These are phyloP conservation scores for Sequoiadendron giganteum DNA, from an alignment of 75 land plant genomes.

Conservation along the genomic window DNA sequence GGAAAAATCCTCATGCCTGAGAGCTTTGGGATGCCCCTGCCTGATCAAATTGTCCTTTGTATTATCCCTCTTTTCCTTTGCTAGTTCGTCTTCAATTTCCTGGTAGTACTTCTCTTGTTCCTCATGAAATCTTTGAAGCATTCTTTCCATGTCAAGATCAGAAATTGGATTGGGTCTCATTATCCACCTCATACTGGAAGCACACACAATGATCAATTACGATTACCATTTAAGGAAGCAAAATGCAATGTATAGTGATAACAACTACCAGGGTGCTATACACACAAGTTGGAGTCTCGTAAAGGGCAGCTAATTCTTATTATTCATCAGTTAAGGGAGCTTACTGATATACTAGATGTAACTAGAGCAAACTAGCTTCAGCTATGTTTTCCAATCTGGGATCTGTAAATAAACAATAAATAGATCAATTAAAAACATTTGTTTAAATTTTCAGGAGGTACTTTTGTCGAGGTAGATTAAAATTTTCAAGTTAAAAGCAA, in stretches of 20 bases:
- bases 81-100: conserved; percentile 35
- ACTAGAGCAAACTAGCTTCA: conserved; percentile 4
- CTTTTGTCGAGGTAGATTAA: not conserved
- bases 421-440: not conserved
- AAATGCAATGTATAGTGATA: not conserved
- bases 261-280: not conserved
- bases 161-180: conserved; percentile 55
- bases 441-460: not conserved
- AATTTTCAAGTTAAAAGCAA: not conserved
- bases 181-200: conserved; percentile 45
- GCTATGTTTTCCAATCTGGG: conserved; percentile 1
- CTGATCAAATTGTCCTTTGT: not conserved
- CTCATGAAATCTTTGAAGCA: conserved; percentile 41
- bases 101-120: conserved; percentile 37
- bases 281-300: conserved; percentile 5
- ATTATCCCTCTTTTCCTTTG: conserved; percentile 10
- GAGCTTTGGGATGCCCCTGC: not conserved
- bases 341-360: not conserved
- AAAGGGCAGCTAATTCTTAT: not conserved
- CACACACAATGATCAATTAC: not conserved
- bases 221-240: not conserved
- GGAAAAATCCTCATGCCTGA: not conserved
- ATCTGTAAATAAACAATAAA: not conserved
- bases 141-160: conserved; percentile 44
- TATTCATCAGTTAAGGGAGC: not conserved